Evolutionary conservation across 2,329 filamentous ascomycete species (phyloP).

Genomic region (Alternaria tenuissima): DNA sequence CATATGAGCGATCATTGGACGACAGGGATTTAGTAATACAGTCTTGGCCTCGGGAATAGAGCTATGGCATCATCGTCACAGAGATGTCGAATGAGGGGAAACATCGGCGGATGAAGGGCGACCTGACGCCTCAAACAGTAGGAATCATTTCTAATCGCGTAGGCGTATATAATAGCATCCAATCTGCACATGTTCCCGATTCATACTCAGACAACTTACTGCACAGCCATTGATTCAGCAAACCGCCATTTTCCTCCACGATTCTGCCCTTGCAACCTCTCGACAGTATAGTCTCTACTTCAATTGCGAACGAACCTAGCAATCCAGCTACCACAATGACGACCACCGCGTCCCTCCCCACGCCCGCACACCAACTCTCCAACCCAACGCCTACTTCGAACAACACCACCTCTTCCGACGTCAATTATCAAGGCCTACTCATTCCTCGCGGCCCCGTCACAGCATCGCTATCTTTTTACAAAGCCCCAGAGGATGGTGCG

Average conservation of each 20-base stretch:
- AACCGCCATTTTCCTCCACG: neutral
- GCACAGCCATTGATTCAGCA: conserved; percentile 13
- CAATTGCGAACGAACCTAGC: neutral
- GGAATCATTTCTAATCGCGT: conserved; percentile 42
- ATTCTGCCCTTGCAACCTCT: neutral
- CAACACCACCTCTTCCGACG: conserved; percentile 39
- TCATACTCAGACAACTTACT: conserved; percentile 21
- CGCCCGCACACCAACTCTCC: conserved; percentile 53
- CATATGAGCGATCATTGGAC: conserved; percentile 25
- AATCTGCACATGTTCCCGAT: conserved; percentile 10
- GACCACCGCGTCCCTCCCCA: conserved; percentile 53
- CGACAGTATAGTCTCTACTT: neutral
- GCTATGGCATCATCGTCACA: conserved; percentile 46
- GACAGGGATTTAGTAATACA: conserved; percentile 38
- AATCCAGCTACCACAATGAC: conserved; percentile 47
- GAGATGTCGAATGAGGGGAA: conserved; percentile 28
- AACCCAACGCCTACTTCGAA: conserved; percentile 32
- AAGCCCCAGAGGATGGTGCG: conserved; percentile 37
- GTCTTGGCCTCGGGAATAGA: conserved; percentile 36
- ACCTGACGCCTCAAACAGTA: conserved; percentile 6
- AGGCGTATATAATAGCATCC: conserved; percentile 32
- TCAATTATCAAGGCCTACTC: conserved; percentile 42
- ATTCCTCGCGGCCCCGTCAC: conserved; percentile 40
- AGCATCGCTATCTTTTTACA: conserved; percentile 41
- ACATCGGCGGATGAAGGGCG: conserved; percentile 18